Evolutionary conservation across 768 basidiomycete genomes (phyloP).

Genomic region (Lactifluus rugatus): DNA sequence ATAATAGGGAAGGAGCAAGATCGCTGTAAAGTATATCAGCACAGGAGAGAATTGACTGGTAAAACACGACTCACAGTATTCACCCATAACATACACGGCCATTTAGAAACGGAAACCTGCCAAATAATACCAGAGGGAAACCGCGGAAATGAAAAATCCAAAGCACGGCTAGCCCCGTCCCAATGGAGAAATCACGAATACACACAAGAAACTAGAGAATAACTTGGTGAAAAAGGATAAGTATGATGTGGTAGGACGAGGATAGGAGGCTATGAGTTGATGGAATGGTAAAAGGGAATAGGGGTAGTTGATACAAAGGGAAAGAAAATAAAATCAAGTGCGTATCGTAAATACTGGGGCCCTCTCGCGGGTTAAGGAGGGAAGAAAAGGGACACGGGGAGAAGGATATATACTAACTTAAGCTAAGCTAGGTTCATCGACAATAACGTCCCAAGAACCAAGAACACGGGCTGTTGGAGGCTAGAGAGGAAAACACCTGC

Average conservation of each 20-base stretch:
- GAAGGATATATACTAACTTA: slow-evolving; percentile 7
- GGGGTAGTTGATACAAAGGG: slow-evolving; percentile 19
- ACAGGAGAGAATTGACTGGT: background rate
- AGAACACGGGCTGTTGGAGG: slow-evolving; percentile 29
- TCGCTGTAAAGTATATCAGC: background rate
- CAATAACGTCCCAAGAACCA: slow-evolving; percentile 34
- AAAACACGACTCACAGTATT: slow-evolving; percentile 11
- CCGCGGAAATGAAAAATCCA: background rate
- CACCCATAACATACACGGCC: slow-evolving; percentile 17
- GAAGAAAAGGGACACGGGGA: background rate
- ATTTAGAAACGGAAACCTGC: slow-evolving; percentile 2
- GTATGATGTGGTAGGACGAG: slow-evolving; percentile 3
- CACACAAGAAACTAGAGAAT: slow-evolving; percentile 16
- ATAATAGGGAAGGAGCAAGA: background rate
- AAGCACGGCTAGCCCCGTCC: slow-evolving; percentile 15
- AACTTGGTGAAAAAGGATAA: slow-evolving; percentile 20
- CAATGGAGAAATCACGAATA: slow-evolving; percentile 7
- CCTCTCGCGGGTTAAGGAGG: background rate
- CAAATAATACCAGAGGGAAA: slow-evolving; percentile 4
- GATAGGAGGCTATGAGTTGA: slow-evolving; percentile 5
- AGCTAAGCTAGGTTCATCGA: slow-evolving; percentile 4
- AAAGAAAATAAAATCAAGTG: slow-evolving; percentile 12
- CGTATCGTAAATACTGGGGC: slow-evolving; percentile 11
- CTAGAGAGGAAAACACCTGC: slow-evolving; percentile 26
- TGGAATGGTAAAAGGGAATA: slow-evolving; percentile 9